These are phyloP conservation scores for Helicostylum pulchrum DNA, from an alignment of 192 early-diverging fungal genomes.

Conservation along the genomic window DNA sequence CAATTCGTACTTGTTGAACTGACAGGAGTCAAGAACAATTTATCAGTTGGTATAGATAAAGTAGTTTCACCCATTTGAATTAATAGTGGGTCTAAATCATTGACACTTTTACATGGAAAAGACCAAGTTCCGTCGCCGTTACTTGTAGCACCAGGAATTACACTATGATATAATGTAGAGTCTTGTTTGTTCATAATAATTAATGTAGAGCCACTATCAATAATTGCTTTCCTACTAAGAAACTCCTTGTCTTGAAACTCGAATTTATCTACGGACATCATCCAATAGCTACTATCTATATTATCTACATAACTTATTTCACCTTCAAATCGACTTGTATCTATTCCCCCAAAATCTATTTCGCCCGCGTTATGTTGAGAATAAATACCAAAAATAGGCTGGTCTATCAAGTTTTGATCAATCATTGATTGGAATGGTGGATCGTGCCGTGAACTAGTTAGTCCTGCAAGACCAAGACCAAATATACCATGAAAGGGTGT, in stretches of 20 bases:
- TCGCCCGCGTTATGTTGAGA: constrained; percentile 18
- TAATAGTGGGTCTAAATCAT: background rate
- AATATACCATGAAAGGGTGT: constrained; percentile 31
- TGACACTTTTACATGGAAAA: constrained; percentile 12
- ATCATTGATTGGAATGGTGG: constrained; percentile 25
- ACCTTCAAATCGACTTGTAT: constrained; percentile 47
- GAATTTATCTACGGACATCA: constrained; percentile 35
- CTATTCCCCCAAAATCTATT: constrained; percentile 49
- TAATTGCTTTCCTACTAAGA: constrained; percentile 22
- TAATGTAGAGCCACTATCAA: constrained; percentile 54
- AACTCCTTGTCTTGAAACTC: constrained; percentile 26
- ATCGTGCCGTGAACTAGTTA: constrained; percentile 5
- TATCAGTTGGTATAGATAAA: constrained; percentile 3
- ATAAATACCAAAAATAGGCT: constrained; percentile 25
- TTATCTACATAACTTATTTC: constrained; percentile 49
- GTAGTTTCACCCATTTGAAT: background rate
- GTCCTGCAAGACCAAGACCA: constrained; percentile 18
- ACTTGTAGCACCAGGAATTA: constrained; percentile 32
- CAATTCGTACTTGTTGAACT: constrained; percentile 6
- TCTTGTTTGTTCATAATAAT: constrained; percentile 42
- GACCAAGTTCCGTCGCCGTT: constrained; percentile 27
- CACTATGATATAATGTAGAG: constrained; percentile 39
- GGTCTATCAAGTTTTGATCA: constrained; percentile 5
- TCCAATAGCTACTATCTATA: constrained; percentile 58
- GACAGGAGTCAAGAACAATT: constrained; percentile 18